Evolutionary conservation across 2,329 filamentous ascomycete species (phyloP), one percentile per base, ranked within the genome.

Genomic region (Kalmusia sp.): DNA sequence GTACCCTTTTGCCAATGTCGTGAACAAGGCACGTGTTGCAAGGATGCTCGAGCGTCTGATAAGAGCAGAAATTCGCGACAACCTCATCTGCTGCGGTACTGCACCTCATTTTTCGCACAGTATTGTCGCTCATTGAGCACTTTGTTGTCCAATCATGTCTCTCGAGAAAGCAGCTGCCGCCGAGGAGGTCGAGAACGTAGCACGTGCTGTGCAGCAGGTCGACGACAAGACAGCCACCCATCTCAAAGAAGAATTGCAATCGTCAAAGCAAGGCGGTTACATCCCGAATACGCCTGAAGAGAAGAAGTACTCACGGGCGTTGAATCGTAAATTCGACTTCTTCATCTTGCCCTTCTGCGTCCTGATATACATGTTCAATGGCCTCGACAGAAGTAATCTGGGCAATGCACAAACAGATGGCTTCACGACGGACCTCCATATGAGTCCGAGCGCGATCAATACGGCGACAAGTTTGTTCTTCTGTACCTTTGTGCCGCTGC

Each of bases 321-420:
- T 62, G 9, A 62, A 62, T 31, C 54, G 51, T 21, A 65, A 67
- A 27, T 56, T 67, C 48, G 64, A 67, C 30, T 50, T 61, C 39
- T 61, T 58, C 25, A 51, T 67, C 11, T 33, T 67, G 17, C 64
- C 59, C 3, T 64, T 61, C 27, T 41, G 63, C 11, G 62, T 60
- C 3, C 40, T 62, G 6, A 27, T 67, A 1, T 68, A 63, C 38
- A 52, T 69, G 15, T 62, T 67, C 35, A 64, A 69, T 21, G 61
- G 63, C 4, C 54, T 65, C 12, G 63, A 67, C 37, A 52, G 65
- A 27, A 62, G 54, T 4, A 68, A 69, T 33, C 49, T 68, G 12
- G 64, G 64, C 0, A 67, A 67, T 49, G 64, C 64, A n/a, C 61
- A 67, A 44, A 67, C 63, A 7, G 62, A 63, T 56, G 63, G 59